These are phyloP conservation scores for Prunus armeniaca DNA, from an alignment of 306 rosid genomes.

Conservation along the genomic window DNA sequence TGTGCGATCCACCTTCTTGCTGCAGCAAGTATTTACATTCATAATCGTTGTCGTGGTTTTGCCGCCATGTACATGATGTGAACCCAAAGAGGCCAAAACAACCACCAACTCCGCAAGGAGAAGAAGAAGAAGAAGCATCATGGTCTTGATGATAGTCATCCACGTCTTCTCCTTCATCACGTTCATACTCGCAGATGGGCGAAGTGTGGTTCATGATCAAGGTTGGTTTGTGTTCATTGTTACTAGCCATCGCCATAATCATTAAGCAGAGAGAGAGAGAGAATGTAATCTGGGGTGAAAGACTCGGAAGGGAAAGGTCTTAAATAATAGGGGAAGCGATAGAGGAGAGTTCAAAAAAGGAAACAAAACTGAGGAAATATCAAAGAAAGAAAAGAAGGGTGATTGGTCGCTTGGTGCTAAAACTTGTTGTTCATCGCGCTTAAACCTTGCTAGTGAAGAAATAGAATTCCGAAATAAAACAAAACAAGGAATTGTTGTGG, in stretches of 20 bases:
- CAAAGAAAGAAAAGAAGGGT: no score
- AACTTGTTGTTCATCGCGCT: no score
- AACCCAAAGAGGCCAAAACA: constrained; percentile 37
- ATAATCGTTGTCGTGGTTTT: not conserved
- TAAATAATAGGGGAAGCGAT: not conserved
- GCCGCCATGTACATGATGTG: constrained; percentile 23
- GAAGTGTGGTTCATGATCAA: constrained; percentile 2
- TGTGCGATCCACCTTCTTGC: constrained; percentile 6
- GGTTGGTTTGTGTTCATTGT: constrained; percentile 22
- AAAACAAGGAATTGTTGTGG: not conserved
- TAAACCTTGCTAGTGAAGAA: no score
- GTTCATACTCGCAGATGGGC: constrained; percentile 24
- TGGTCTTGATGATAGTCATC: constrained; percentile 12
- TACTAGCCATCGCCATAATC: no score
- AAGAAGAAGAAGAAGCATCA: not conserved
- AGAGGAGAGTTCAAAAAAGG: not conserved
- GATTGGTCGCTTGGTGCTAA: no score
- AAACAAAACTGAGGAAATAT: not conserved
- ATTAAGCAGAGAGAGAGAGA: constrained; percentile 11
- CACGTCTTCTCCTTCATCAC: constrained; percentile 15
- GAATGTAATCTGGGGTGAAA: not conserved
- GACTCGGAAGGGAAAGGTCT: not conserved
- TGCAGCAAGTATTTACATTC: constrained; percentile 21
- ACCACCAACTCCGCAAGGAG: constrained; percentile 36
- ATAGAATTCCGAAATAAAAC: not conserved